phyloP scores from a whole-genome alignment of 75 land plant genomes.

The Adiantum capillusveneris region DNA sequence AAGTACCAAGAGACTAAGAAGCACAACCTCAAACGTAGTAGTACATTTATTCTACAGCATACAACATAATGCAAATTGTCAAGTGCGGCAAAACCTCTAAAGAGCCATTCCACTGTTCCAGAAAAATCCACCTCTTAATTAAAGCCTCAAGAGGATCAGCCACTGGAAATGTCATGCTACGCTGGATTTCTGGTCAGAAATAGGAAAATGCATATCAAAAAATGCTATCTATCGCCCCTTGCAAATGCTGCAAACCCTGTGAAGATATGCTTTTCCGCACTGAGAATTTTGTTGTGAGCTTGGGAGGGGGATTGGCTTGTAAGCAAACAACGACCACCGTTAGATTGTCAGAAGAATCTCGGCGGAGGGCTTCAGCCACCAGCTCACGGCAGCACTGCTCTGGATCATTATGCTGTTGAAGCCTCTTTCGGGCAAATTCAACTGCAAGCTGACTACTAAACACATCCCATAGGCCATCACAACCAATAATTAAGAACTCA shows the following conservation, averaged over 20 bases:
- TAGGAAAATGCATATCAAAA: slow-evolving; percentile 1
- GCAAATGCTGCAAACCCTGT: slow-evolving; percentile 55
- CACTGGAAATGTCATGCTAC: too few relatives aligned
- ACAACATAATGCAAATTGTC: too few relatives aligned
- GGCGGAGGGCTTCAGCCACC: slow-evolving; percentile 58
- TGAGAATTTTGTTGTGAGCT: slow-evolving; percentile 21
- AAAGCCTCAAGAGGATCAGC: too few relatives aligned
- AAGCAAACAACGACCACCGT: slow-evolving; percentile 83
- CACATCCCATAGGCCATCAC: slow-evolving; percentile 86
- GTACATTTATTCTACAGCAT: too few relatives aligned
- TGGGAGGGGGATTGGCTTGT: slow-evolving; percentile 54
- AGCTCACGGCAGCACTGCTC: slow-evolving; percentile 68
- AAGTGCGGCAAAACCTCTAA: too few relatives aligned
- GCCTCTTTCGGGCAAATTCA: slow-evolving; percentile 49
- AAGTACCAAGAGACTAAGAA: too few relatives aligned
- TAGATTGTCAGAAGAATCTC: slow-evolving; percentile 62
- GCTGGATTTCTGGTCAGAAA: background rate
- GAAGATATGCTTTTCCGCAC: slow-evolving; percentile 65
- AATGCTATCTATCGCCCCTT: slow-evolving; percentile 40
- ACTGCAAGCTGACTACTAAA: slow-evolving; percentile 73
- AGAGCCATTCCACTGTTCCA: too few relatives aligned
- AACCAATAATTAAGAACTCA: slow-evolving; percentile 60
- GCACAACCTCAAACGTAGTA: too few relatives aligned
- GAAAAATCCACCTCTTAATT: too few relatives aligned
- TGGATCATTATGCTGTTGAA: slow-evolving; percentile 75